Conservation (phyloP, 2,329 filamentous ascomycete genomes). For the Nemania serpens region DNA sequence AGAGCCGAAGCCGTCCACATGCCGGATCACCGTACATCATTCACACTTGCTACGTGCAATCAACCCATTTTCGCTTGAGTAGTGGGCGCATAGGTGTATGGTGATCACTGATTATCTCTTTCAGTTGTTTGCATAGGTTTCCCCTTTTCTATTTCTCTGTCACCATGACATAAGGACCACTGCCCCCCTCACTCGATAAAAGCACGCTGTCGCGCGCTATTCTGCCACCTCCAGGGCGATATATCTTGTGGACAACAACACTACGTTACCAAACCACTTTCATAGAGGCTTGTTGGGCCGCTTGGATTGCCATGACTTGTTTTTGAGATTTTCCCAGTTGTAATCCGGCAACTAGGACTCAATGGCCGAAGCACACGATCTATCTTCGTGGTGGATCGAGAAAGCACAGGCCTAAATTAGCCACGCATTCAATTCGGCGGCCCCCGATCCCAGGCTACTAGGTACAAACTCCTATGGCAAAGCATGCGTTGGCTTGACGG, state of each 20-base stretch:
- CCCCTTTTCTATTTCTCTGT: neutral
- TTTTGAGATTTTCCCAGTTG: slow-evolving; percentile 29
- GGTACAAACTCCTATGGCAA: neutral
- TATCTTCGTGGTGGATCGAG: slow-evolving; percentile 6
- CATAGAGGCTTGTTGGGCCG: slow-evolving; percentile 13
- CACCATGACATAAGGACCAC: neutral
- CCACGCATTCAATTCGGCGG: slow-evolving; percentile 12
- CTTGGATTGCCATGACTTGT: slow-evolving; percentile 16
- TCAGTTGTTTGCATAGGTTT: neutral
- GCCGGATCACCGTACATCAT: slow-evolving; percentile 27
- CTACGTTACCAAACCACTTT: slow-evolving; percentile 26
- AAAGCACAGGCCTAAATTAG: slow-evolving; percentile 14
- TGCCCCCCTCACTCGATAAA: neutral
- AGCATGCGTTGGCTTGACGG: slow-evolving; percentile 6
- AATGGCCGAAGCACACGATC: slow-evolving; percentile 25
- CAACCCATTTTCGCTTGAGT: neutral
- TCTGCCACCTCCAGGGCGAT: slow-evolving; percentile 8
- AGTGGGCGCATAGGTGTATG: neutral
- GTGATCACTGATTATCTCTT: neutral
- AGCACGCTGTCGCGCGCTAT: slow-evolving; percentile 1
- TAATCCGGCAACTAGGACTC: slow-evolving; percentile 39
- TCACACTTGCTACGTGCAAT: slow-evolving; percentile 14
- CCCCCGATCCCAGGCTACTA: slow-evolving; percentile 10
- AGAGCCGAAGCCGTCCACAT: slow-evolving; percentile 40
- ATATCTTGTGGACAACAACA: slow-evolving; percentile 29